These are phyloP conservation scores for Starmera dryadoides DNA, from an alignment of 805 yeast species.

Conservation along the genomic window DNA sequence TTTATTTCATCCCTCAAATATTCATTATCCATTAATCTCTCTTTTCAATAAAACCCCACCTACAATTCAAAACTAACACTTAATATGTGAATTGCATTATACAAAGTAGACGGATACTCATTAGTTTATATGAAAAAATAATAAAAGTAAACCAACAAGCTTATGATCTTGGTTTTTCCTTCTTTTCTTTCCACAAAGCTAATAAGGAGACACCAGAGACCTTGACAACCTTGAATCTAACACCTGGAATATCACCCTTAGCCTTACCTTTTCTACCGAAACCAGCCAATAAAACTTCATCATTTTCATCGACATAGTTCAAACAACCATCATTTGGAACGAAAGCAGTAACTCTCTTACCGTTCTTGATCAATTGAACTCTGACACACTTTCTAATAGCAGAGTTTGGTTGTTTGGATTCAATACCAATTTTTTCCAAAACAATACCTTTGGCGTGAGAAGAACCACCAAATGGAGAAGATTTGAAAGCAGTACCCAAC, in stretches of 20 bases:
- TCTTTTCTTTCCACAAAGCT: slow-evolving; percentile 99
- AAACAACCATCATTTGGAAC: slow-evolving; percentile 99
- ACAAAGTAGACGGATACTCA: too few species aligned
- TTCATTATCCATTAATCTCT: too few species aligned
- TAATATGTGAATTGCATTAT: too few species aligned
- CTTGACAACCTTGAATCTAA: slow-evolving; percentile 99
- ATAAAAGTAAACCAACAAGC: background rate
- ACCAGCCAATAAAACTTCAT: slow-evolving; percentile 99
- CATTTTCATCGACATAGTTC: slow-evolving; percentile 99
- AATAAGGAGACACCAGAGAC: slow-evolving; percentile 99
- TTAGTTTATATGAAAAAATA: too few species aligned
- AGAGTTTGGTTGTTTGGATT: slow-evolving; percentile 99
- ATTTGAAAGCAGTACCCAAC: slow-evolving; percentile 99
- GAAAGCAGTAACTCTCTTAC: slow-evolving; percentile 99
- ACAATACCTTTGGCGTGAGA: slow-evolving; percentile 99
- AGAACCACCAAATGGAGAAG: slow-evolving; percentile 99
- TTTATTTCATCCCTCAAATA: too few species aligned
- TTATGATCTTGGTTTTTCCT: slow-evolving; percentile 99
- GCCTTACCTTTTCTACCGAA: slow-evolving; percentile 99
- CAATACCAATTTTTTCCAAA: slow-evolving; percentile 98
- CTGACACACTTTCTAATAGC: slow-evolving; percentile 99
- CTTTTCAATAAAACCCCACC: too few species aligned
- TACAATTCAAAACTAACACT: too few species aligned
- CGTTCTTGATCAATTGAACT: slow-evolving; percentile 99
- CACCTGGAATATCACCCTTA: slow-evolving; percentile 99